phyloP scores from a whole-genome alignment of 2,329 filamentous ascomycete genomes.

The Chaetomium sp. region DNA sequence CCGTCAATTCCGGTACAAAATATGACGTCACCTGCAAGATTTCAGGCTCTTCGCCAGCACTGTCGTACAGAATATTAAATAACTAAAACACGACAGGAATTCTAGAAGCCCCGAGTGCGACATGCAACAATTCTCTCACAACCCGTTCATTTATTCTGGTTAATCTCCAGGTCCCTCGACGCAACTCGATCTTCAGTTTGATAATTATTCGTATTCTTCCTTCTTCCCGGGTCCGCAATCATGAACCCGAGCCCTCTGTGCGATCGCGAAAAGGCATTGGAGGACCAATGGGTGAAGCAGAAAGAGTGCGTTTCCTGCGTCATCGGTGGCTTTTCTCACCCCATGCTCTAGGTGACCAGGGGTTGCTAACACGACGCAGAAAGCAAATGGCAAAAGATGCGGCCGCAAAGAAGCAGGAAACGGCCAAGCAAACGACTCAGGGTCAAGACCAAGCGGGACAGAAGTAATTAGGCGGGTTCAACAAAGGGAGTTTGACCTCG shows the following conservation, averaged over 20 bases:
- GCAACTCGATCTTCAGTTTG: no score
- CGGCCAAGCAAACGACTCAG: slow-evolving; percentile 6
- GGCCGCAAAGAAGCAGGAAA: slow-evolving; percentile 15
- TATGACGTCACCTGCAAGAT: no score
- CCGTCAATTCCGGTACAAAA: no score
- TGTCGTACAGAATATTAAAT: no score
- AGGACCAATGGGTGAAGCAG: slow-evolving; percentile 25
- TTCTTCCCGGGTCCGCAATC: background rate
- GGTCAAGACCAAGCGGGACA: slow-evolving; percentile 6
- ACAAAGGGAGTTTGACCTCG: background rate
- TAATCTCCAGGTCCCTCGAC: background rate
- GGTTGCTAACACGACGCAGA: slow-evolving; percentile 3
- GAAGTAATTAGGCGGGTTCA: slow-evolving; percentile 8
- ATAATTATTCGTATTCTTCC: no score
- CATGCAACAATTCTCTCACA: no score
- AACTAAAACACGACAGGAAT: no score
- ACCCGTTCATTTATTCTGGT: background rate
- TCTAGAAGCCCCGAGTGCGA: no score
- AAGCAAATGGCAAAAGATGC: slow-evolving; percentile 25
- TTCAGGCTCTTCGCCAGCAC: no score
- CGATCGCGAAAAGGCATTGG: slow-evolving; percentile 25
- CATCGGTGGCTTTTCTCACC: background rate
- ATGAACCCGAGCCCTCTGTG: slow-evolving; percentile 24
- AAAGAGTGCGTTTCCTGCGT: slow-evolving; percentile 21
- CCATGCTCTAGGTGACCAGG: background rate